Evolutionary conservation across 495 filamentous ascomycete species (phyloP), one percentile per base, ranked within the genome.

Genomic region (Hyaloscypha variabilis): DNA sequence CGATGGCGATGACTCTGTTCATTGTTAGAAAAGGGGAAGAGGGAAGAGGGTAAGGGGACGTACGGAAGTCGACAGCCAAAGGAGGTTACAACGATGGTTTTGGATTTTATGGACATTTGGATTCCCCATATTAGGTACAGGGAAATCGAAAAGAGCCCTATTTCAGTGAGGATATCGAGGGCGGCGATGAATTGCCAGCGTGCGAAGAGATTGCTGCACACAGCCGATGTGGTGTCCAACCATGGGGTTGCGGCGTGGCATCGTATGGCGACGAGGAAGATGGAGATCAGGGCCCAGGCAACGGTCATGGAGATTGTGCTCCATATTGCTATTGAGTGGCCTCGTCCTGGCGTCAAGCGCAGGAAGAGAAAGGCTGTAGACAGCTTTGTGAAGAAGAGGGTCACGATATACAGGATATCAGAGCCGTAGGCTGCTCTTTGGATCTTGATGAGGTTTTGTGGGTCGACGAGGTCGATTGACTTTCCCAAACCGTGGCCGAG

Each of bases 51-150:
- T 2, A 6, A n/a, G n/a, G 24, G 24, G 50, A 60, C 57, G 25
- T 54, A 66, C 64, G 64, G 64, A 25, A 66, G 57, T 25, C 64
- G 42, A 42, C 39, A 60, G 11, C 25, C 64, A 66, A 66, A 66
- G 6, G 64, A 55, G 23, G 25, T 25, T 28, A 66, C 57, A 10
- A 66, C 64, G 10, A 60, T 66, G 13, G 42, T 24, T 30, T 66
- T 66, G 11, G 57, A 60, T 25, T 55, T 60, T 23, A 66, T 3
- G 19, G 39, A 30, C 58, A 66, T 66, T 28, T 66, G 63, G 10
- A 66, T 30, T 19, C 58, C 58, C 64, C 64, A 66, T 6, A 66
- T 56, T 6, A 66, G 42, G 24, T 66, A 66, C 8, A 66, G 11
- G n/a, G 64, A 66, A 1, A 66, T 54, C 1, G 49, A 39, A 29